Conservation (phyloP, 140 eudicot species). For the Anethum foeniculum region DNA sequence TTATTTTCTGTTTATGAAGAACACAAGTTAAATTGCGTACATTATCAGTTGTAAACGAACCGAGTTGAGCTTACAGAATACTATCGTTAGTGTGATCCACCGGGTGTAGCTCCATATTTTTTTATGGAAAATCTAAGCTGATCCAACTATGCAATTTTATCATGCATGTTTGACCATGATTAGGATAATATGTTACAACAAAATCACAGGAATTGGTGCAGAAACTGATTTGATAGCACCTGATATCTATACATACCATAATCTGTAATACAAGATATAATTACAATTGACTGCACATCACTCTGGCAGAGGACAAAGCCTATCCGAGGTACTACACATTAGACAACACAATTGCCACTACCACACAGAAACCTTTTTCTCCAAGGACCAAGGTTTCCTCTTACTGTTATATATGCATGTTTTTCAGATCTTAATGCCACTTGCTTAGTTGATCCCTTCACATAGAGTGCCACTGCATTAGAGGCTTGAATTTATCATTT, state of each 20-base stretch:
- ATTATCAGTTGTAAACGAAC: no score
- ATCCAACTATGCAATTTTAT: not conserved
- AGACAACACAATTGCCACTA: not conserved
- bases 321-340: not conserved
- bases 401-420: not conserved
- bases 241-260: not conserved
- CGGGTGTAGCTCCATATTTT: not conserved
- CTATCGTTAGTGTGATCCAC: not conserved
- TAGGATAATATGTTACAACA: not conserved
- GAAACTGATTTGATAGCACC: not conserved
- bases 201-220: not conserved
- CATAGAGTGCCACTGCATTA: not conserved
- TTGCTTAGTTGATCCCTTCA: not conserved
- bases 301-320: not conserved
- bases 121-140: not conserved
- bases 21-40: no score
- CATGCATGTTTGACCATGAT: not conserved
- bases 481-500: not conserved
- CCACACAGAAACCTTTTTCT: not conserved
- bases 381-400: not conserved
- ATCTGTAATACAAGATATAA: not conserved
- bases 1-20: not conserved
- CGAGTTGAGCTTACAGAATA: no score
- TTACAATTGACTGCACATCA: not conserved
- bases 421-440: not conserved